Base-by-base conservation (phyloP, 2,329 filamentous ascomycete species). In the Diaporthe eres region DNA sequence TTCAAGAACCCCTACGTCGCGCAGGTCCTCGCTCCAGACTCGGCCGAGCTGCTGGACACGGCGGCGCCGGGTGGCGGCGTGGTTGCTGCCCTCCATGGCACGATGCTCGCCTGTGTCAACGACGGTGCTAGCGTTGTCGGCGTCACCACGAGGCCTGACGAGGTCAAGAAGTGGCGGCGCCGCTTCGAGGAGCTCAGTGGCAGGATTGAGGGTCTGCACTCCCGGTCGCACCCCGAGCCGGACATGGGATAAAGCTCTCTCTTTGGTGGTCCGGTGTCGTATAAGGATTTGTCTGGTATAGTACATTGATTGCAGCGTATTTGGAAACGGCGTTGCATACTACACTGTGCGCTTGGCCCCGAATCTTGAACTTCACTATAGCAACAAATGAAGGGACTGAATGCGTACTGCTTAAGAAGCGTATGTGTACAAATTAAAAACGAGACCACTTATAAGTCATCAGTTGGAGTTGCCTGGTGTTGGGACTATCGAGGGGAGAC, bases 151-250 rank as follows among this genome's bases (percentile, higher is more conserved):
- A 67, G 37, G 63, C 63, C 63, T 12, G 63, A 67, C 63, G 63
- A 67, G 12, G 63, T 67, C 44, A 67, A 67, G 63, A 67, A 51
- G 63, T 67, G 63, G 63, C 63, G 63, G 5, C 63, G 63, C 44
- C 63, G 31, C 19, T 67, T 51, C 17, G 63, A 67, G 63, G 44
- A 67, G 63, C 63, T 67, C 4, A 67, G 44, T 37, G 63, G 63
- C 0, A 34, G 63, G 28, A 37, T 67, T 10, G 44, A 51, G 63
- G 63, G 63, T 10, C 63, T 67, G 28, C 63, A 67, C 63, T 67
- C 63, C 19, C 63, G 63, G 44, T 37, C 47, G 10, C 63, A 67
- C 63, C 63, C 63, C 4, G 63, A 67, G 31, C 63, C 63, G 10
- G 63, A 67, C 19, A 67, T 67, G 63, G 63, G 63, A 25, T 67